Percentiles rank a stretch among this genome's conserved stretches.
Evolutionary conservation across 2,329 filamentous ascomycete genomes (phyloP).

Genomic region (Talaromyces sp.): DNA sequence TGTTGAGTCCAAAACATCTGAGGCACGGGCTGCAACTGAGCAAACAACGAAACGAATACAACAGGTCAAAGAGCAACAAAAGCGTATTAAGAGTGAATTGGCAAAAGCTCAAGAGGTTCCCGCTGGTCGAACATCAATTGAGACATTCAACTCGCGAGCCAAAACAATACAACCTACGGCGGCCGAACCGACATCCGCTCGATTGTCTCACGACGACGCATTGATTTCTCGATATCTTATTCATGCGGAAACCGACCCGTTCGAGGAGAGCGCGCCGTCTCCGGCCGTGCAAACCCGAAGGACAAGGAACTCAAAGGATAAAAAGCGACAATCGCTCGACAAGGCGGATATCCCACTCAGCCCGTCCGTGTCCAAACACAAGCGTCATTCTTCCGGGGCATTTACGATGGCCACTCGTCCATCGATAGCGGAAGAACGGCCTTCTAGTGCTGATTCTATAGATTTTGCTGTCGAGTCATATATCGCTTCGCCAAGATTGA

Average conservation of each 20-base stretch:
- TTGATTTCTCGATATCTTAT: slow-evolving; percentile 29
- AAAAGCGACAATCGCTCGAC: slow-evolving; percentile 33
- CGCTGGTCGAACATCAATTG: slow-evolving; percentile 25
- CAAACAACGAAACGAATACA: slow-evolving; percentile 59
- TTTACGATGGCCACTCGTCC: slow-evolving; percentile 38
- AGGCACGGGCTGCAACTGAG: slow-evolving; percentile 49
- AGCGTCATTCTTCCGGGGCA: slow-evolving; percentile 41
- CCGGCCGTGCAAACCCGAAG: slow-evolving; percentile 65
- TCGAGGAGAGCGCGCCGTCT: slow-evolving; percentile 67
- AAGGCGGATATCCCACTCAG: slow-evolving; percentile 32
- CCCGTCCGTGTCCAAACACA: slow-evolving; percentile 31
- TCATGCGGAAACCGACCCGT: slow-evolving; percentile 25
- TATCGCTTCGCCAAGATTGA: slow-evolving; percentile 76
- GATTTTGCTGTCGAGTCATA: slow-evolving; percentile 86
- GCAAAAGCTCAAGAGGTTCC: slow-evolving; percentile 38
- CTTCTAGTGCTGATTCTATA: slow-evolving; percentile 78
- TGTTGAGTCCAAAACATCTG: slow-evolving; percentile 41
- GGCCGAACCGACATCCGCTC: slow-evolving; percentile 24
- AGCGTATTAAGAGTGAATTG: slow-evolving; percentile 53
- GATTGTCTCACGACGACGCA: slow-evolving; percentile 16
- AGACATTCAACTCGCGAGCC: slow-evolving; percentile 8
- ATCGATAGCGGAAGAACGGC: slow-evolving; percentile 65
- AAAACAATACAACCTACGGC: slow-evolving; percentile 6
- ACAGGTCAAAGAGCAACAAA: slow-evolving; percentile 58
- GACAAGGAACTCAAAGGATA: slow-evolving; percentile 42